A percentile compares a stretch with the other conserved stretches of the same genome.
phyloP scores from a whole-genome alignment of 768 basidiomycete species.

The Chiua virens region DNA sequence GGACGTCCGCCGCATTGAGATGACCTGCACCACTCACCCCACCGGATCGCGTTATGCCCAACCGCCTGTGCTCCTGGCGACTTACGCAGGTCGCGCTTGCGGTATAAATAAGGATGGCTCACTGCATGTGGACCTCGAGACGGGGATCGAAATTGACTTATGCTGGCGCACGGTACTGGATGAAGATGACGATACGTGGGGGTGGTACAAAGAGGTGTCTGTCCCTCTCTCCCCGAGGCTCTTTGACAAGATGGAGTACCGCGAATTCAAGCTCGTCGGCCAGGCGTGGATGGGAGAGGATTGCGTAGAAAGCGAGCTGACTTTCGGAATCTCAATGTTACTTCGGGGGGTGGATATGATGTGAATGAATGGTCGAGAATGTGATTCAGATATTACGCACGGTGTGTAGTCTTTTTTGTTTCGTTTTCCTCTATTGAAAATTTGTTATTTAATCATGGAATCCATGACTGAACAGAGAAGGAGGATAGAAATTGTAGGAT shows the following conservation, averaged over 20 bases:
- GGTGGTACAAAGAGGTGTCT: conserved; percentile 41
- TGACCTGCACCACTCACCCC: conserved; percentile 20
- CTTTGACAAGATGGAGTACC: conserved; percentile 47
- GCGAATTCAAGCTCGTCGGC: conserved; percentile 40
- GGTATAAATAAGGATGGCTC: not conserved
- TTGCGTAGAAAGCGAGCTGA: conserved; percentile 24
- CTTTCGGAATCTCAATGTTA: conserved; percentile 46
- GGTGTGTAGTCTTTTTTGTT: too few species aligned
- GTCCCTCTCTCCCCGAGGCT: conserved; percentile 48
- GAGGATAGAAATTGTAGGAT: too few species aligned
- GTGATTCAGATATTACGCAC: too few species aligned
- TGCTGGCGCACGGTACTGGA: conserved; percentile 16
- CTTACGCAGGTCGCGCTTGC: conserved; percentile 9
- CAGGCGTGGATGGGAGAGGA: conserved; percentile 36
- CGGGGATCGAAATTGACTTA: conserved; percentile 24
- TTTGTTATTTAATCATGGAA: too few species aligned
- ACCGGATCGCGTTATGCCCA: conserved; percentile 1
- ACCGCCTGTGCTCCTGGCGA: conserved; percentile 7
- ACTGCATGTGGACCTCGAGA: not conserved
- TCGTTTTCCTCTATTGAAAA: too few species aligned
- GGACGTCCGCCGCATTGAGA: conserved; percentile 14
- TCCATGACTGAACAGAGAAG: too few species aligned
- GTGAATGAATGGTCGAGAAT: not conserved
- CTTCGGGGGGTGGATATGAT: conserved; percentile 39
- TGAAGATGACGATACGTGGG: conserved; percentile 22